phyloP scores from a whole-genome alignment of 2,329 filamentous ascomycete species.

The Cladophialophora exuberans region DNA sequence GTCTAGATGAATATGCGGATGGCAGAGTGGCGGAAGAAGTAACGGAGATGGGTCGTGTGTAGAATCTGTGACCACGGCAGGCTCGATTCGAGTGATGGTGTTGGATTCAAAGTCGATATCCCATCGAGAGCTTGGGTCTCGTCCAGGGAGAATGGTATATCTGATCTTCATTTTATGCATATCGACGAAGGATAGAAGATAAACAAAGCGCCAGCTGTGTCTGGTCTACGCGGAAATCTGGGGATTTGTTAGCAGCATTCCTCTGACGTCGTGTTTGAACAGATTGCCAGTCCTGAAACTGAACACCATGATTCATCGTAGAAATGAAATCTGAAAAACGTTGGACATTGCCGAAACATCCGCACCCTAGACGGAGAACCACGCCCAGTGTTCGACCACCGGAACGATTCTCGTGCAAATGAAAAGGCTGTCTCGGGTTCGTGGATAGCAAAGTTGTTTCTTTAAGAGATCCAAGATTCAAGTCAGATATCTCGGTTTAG shows the following conservation, averaged over 20 bases:
- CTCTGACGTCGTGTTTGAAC: too few species aligned
- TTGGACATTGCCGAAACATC: background rate
- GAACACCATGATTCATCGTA: background rate
- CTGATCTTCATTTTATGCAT: slow-evolving; percentile 23
- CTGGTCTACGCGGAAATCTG: too few species aligned
- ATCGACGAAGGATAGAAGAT: too few species aligned
- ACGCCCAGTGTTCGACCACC: background rate
- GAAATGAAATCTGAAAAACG: background rate
- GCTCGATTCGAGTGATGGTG: slow-evolving; percentile 27
- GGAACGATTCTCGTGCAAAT: too few species aligned
- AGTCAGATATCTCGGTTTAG: too few species aligned
- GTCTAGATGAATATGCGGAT: slow-evolving; percentile 74
- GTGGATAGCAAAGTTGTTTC: too few species aligned
- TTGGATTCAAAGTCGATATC: slow-evolving; percentile 20
- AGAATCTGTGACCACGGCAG: slow-evolving; percentile 9
- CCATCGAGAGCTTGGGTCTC: slow-evolving; percentile 23
- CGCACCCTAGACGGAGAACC: background rate
- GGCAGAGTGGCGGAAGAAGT: slow-evolving; percentile 63
- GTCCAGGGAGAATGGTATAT: slow-evolving; percentile 29
- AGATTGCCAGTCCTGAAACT: too few species aligned
- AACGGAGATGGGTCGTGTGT: slow-evolving; percentile 29
- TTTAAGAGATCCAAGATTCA: too few species aligned
- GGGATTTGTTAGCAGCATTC: too few species aligned
- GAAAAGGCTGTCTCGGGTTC: too few species aligned
- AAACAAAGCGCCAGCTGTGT: too few species aligned